Evolutionary conservation across 352 stramenopile species (phyloP).

Genomic region (Phytophthora pseudosyringae): DNA sequence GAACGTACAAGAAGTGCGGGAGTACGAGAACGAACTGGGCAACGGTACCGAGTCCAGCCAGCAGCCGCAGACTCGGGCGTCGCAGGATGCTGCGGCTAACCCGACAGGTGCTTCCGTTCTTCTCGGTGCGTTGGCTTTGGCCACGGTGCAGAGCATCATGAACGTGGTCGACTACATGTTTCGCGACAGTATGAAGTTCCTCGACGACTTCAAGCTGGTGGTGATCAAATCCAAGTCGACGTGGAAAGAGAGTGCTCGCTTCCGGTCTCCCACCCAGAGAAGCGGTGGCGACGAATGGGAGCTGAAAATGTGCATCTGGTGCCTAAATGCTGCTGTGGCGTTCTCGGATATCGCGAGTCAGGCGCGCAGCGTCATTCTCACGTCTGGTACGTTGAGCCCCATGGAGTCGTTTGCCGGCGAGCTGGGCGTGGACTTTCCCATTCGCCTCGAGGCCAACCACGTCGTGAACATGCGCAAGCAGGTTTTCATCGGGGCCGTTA

Average conservation of each 20-base stretch:
- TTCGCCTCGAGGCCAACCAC: conserved; percentile 86
- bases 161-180: conserved; percentile 86
- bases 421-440: conserved; percentile 79
- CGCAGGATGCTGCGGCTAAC: conserved; percentile 36
- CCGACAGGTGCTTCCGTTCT: conserved; percentile 38
- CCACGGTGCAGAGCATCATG: conserved; percentile 64
- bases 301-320: conserved; percentile 89
- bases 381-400: conserved; percentile 84
- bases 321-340: conserved; percentile 81
- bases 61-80: conserved; percentile 22
- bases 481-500: conserved; percentile 78
- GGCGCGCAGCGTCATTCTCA: conserved; percentile 80
- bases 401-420: conserved; percentile 91
- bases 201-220: conserved; percentile 86
- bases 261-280: conserved; percentile 35
- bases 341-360: conserved; percentile 80
- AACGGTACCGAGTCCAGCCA: conserved; percentile 36
- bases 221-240: conserved; percentile 35
- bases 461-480: conserved; percentile 90
- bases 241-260: conserved; percentile 33
- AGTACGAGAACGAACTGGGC: conserved; percentile 66
- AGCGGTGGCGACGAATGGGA: conserved; percentile 49
- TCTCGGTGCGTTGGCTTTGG: conserved; percentile 60
- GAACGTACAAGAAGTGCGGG: conserved; percentile 51
- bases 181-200: conserved; percentile 75